Percentiles rank a stretch among this genome's conserved stretches.
phyloP scores from a whole-genome alignment of 2,329 filamentous ascomycete genomes.

The Phaeosphaeriaceae sp. region DNA sequence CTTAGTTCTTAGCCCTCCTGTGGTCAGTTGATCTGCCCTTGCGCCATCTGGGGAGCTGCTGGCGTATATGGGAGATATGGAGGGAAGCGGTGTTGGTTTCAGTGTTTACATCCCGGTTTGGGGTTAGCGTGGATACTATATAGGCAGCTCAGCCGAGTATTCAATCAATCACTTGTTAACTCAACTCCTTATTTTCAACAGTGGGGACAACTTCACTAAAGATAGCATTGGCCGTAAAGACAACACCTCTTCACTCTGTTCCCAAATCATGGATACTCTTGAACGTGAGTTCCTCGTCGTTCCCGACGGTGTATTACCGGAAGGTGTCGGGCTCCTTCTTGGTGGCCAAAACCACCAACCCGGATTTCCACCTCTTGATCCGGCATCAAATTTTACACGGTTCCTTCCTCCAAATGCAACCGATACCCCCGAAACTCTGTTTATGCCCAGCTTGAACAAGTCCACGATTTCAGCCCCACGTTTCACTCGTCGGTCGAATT shows the following conservation, averaged over 20 bases:
- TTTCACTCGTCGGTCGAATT: conserved; percentile 4
- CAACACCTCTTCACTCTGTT: conserved; percentile 3
- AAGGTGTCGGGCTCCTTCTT: conserved; percentile 1
- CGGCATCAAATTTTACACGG: conserved; percentile 6
- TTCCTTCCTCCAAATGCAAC: conserved; percentile 9
- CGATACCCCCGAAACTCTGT: conserved; percentile 6
- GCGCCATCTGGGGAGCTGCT: too few species aligned
- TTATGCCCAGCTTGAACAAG: conserved; percentile 1
- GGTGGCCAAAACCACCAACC: conserved; percentile 3
- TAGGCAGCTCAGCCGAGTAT: too few species aligned
- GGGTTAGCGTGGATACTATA: too few species aligned
- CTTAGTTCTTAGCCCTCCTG: too few species aligned
- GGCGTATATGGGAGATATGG: too few species aligned
- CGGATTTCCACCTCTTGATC: conserved; percentile 7
- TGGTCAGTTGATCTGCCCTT: too few species aligned
- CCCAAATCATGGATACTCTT: neutral
- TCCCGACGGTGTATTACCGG: conserved; percentile 2
- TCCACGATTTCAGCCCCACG: conserved; percentile 2
- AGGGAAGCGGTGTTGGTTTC: too few species aligned
- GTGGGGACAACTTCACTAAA: neutral
- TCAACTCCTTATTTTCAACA: too few species aligned
- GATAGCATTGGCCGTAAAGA: neutral
- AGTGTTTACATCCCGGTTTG: too few species aligned
- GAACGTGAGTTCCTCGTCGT: neutral
- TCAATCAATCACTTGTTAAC: too few species aligned